phyloP scores from a whole-genome alignment of 768 basidiomycete genomes.

The Mycena metata region DNA sequence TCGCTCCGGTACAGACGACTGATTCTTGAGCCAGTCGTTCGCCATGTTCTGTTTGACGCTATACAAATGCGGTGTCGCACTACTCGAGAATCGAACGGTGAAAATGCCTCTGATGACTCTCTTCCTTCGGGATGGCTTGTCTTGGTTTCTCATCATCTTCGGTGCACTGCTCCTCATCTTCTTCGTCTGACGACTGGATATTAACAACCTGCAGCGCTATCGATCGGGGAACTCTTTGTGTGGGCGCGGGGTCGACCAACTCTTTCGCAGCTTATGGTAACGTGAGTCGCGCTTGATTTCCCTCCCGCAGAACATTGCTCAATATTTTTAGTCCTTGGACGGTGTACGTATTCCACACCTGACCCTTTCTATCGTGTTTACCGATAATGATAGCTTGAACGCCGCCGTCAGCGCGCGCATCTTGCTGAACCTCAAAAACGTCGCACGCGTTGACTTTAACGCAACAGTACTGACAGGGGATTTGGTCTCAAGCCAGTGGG shows the following conservation, averaged over 20 bases:
- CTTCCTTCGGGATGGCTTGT: conserved; percentile 23
- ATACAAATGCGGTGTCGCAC: conserved; percentile 20
- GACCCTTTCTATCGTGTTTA: too few species aligned
- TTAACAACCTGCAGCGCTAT: background rate
- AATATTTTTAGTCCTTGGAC: too few species aligned
- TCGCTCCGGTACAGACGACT: background rate
- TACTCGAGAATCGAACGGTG: conserved; percentile 1
- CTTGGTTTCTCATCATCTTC: conserved; percentile 29
- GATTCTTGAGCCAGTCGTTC: background rate
- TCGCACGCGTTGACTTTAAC: too few species aligned
- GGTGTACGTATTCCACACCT: too few species aligned
- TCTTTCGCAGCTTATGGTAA: background rate
- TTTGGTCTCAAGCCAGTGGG: too few species aligned
- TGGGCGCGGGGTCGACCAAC: conserved; percentile 9
- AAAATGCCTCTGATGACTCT: conserved; percentile 20
- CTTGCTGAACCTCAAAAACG: too few species aligned
- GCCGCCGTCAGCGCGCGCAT: too few species aligned
- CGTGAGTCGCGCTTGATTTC: background rate
- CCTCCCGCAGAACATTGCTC: too few species aligned
- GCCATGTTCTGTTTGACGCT: conserved; percentile 21
- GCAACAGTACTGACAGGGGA: too few species aligned
- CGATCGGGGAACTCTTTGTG: background rate
- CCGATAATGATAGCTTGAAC: too few species aligned
- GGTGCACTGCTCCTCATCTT: background rate
- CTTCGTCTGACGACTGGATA: too few species aligned